Evolutionary conservation across 2,329 filamentous ascomycete species (phyloP), one percentile per base, ranked within the genome.

Genomic region (Periconia sp.): DNA sequence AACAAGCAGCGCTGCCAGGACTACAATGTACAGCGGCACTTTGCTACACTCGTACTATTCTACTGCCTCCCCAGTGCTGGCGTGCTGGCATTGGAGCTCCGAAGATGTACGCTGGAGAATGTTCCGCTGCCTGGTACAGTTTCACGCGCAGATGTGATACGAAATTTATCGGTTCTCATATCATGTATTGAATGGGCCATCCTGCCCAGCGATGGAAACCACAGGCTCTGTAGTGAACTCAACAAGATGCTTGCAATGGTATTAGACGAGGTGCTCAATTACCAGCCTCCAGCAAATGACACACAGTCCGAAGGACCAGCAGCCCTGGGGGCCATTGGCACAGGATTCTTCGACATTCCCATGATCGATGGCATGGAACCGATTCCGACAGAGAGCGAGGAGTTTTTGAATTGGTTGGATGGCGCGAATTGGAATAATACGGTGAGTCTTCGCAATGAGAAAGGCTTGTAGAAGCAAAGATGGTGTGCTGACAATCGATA

Each of bases 231-330:
- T 42, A 59, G 44, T 28, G 66, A 69, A 43, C 52, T 68, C 7
- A 69, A 68, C 43, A 68, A 69, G 36, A 67, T 68, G 64, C 54
- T 68, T 4, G 57, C 63, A 2, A 26, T 64, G 22, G 58, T 69
- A 1, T 34, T 69, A 11, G 65, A 69, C 26, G 65, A 69, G 32
- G 65, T 68, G 3, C 57, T 69, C 10, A 68, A 69, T 32, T 66
- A 67, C 34, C 59, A 68, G 34, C 61, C 62, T 11, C 54, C 61
- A 12, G 17, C 42, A 2, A 59, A 56, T 13, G 45, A 53, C 7
- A 50, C 33, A 5, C 55, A 54, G 18, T 36, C 40, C 5, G 49
- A 50, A 15, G 48, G 46, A 5, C 15, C 49, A 4, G 31, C 53
- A 6, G 30, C 23, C 4, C 13, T 46, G 12, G 35, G 24, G n/a